A percentile compares a stretch with the other conserved stretches of the same genome.
Evolutionary conservation across 1,284 basidiomycete species (phyloP).

Genomic region (Coriolopsis trogii): DNA sequence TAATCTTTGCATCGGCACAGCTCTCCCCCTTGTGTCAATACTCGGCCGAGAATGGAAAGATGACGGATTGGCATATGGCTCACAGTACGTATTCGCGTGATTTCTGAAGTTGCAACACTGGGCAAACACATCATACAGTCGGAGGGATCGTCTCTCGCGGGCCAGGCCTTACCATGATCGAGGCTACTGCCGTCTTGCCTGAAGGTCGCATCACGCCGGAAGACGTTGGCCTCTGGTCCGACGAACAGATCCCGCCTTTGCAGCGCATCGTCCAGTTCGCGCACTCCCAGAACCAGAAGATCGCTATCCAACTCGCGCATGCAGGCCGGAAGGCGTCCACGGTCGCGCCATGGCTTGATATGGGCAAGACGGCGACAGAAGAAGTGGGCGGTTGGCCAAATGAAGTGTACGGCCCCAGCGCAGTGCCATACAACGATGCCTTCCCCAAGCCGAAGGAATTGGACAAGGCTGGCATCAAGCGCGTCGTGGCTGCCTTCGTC

Average conservation of each 20-base stretch:
- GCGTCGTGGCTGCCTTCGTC: slow-evolving; percentile 61
- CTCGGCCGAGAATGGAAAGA: slow-evolving; percentile 65
- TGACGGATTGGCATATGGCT: slow-evolving; percentile 77
- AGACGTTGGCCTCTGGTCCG: slow-evolving; percentile 73
- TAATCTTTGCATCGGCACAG: slow-evolving; percentile 5
- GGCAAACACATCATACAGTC: slow-evolving; percentile 27
- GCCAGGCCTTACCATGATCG: slow-evolving; percentile 62
- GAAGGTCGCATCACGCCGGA: slow-evolving; percentile 80
- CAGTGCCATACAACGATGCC: slow-evolving; percentile 37
- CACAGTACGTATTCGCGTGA: slow-evolving; percentile 48
- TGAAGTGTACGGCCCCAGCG: slow-evolving; percentile 63
- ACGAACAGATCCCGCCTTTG: slow-evolving; percentile 67
- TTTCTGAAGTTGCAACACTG: neutral
- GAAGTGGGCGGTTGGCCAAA: slow-evolving; percentile 68
- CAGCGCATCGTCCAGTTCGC: slow-evolving; percentile 69
- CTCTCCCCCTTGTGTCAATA: slow-evolving; percentile 77
- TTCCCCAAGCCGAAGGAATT: slow-evolving; percentile 52
- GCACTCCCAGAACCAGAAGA: slow-evolving; percentile 63
- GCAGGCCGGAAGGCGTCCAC: slow-evolving; percentile 77
- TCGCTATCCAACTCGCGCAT: slow-evolving; percentile 79
- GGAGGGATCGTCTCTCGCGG: slow-evolving; percentile 48
- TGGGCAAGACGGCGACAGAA: slow-evolving; percentile 37
- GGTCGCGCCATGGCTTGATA: slow-evolving; percentile 62
- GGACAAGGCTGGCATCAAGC: slow-evolving; percentile 53
- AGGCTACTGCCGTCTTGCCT: slow-evolving; percentile 73